Evolutionary conservation across 768 basidiomycete species (phyloP).

Genomic region (Russula sp.): DNA sequence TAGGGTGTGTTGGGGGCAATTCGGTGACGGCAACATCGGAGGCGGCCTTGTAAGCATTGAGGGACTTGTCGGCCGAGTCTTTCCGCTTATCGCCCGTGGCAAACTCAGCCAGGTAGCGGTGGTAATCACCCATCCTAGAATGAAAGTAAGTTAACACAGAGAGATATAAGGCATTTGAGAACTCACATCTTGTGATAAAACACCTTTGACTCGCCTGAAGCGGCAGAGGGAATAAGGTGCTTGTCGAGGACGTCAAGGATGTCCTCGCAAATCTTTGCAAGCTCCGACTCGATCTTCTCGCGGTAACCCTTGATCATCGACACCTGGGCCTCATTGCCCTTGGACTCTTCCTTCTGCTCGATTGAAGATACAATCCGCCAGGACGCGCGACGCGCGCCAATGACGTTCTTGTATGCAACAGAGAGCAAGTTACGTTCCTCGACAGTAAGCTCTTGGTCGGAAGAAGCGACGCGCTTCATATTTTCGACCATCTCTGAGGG

Average conservation of each 20-base stretch:
- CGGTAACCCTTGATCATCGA: slow-evolving; percentile 97
- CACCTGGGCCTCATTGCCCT: slow-evolving; percentile 95
- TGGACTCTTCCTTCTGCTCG: slow-evolving; percentile 98
- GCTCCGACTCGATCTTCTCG: slow-evolving; percentile 95
- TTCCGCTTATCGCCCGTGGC: slow-evolving; percentile 97
- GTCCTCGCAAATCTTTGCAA: slow-evolving; percentile 98
- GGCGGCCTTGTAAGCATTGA: slow-evolving; percentile 96
- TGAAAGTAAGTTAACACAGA: slow-evolving; percentile 15
- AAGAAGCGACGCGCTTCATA: slow-evolving; percentile 98
- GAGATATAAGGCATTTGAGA: neutral
- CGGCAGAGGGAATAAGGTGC: slow-evolving; percentile 96
- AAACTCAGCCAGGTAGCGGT: slow-evolving; percentile 98
- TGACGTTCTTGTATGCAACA: slow-evolving; percentile 99
- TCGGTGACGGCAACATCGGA: slow-evolving; percentile 96
- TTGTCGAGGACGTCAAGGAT: slow-evolving; percentile 97
- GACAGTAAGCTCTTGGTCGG: slow-evolving; percentile 96
- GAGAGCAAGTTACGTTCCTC: slow-evolving; percentile 91
- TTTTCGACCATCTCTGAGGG: slow-evolving; percentile 92
- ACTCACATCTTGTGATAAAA: slow-evolving; percentile 99
- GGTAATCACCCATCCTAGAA: slow-evolving; percentile 96
- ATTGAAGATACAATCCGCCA: slow-evolving; percentile 99
- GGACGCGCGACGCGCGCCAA: slow-evolving; percentile 95
- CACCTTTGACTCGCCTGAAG: slow-evolving; percentile 95
- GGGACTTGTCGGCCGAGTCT: slow-evolving; percentile 94
- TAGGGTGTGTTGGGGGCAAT: slow-evolving; percentile 94